phyloP scores from a whole-genome alignment of 176 grass and related monocot species.

The Tillandsia fasciculata region DNA sequence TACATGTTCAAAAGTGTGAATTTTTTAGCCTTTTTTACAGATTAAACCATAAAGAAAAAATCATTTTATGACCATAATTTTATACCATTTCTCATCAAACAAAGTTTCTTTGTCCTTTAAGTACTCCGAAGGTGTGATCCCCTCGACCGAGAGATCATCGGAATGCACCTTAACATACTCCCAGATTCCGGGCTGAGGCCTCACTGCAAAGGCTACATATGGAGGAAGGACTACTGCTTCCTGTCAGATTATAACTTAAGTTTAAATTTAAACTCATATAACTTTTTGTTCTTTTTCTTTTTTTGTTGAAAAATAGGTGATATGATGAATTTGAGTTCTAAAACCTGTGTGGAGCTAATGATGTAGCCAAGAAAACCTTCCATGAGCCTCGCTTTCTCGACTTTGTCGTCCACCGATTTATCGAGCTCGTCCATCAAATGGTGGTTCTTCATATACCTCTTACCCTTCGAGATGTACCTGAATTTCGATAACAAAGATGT shows the following conservation, averaged over 20 bases:
- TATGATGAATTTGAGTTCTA: too few relatives aligned
- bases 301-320: too few relatives aligned
- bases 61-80: not conserved
- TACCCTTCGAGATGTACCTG: constrained; percentile 84
- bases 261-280: too few relatives aligned
- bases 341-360: constrained; percentile 82
- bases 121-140: constrained; percentile 67
- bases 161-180: constrained; percentile 79
- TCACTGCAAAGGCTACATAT: constrained; percentile 63
- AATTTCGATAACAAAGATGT: not conserved
- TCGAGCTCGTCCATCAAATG: constrained; percentile 76
- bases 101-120: constrained; percentile 82
- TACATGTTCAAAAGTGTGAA: not conserved
- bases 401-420: constrained; percentile 85
- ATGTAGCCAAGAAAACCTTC: constrained; percentile 84
- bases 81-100: constrained; percentile 79
- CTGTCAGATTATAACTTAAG: constrained; percentile 21
- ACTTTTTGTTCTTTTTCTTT: too few relatives aligned
- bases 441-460: constrained; percentile 80
- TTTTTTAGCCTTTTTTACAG: too few relatives aligned
- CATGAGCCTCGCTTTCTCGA: constrained; percentile 68
- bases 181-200: constrained; percentile 83
- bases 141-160: constrained; percentile 63
- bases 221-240: constrained; percentile 90
- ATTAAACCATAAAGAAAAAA: too few relatives aligned